phyloP scores from a whole-genome alignment of 164 flowering plant genomes.

The Buxus sempervirens region DNA sequence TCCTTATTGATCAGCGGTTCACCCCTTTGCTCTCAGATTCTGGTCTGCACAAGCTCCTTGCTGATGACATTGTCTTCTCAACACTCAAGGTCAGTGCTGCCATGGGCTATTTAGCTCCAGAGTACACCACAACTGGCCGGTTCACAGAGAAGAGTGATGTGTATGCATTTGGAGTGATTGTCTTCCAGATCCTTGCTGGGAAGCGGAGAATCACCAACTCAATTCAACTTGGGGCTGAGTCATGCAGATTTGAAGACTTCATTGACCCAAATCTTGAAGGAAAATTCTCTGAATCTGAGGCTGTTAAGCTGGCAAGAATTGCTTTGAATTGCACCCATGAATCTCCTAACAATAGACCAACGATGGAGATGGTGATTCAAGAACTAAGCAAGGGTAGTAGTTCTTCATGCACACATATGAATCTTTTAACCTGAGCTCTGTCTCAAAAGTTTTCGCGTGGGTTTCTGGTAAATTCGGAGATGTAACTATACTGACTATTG shows the following conservation, averaged over 20 bases:
- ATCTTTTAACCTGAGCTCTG: not conserved
- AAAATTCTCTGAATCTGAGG: constrained; percentile 33
- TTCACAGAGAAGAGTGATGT: constrained; percentile 56
- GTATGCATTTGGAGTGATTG: constrained; percentile 53
- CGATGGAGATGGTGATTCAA: constrained; percentile 28
- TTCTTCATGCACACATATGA: constrained; percentile 16
- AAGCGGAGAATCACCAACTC: constrained; percentile 26
- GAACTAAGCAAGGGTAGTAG: constrained; percentile 34
- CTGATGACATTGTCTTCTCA: constrained; percentile 51
- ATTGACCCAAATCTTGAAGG: constrained; percentile 38
- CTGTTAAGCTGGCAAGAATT: constrained; percentile 33
- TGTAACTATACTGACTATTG: not conserved
- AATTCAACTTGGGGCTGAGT: constrained; percentile 31
- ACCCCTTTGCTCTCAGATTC: constrained; percentile 49
- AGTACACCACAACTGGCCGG: constrained; percentile 51
- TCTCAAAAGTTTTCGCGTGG: not conserved
- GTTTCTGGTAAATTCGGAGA: not conserved
- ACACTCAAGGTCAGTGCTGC: constrained; percentile 51
- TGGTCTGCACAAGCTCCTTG: constrained; percentile 46
- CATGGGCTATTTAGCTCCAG: constrained; percentile 64
- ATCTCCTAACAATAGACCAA: constrained; percentile 41
- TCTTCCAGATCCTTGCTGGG: constrained; percentile 50
- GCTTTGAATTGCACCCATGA: constrained; percentile 40
- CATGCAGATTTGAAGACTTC: constrained; percentile 26
- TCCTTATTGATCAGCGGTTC: constrained; percentile 39